These are phyloP conservation scores for Allium fistulosum DNA, from an alignment of 106 monocot species.

Conservation along the genomic window DNA sequence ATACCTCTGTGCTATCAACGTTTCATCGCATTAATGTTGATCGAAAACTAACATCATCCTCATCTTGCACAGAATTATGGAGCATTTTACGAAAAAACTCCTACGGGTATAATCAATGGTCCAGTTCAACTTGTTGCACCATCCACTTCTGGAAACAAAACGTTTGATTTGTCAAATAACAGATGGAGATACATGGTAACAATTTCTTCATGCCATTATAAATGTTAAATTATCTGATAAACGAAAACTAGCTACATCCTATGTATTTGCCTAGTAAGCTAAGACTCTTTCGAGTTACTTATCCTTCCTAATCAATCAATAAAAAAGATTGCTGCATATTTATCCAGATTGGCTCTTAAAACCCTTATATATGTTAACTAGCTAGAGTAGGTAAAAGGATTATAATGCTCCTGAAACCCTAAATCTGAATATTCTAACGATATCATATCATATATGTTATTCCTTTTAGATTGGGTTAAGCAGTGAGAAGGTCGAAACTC, in stretches of 20 bases:
- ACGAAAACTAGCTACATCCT: too few species aligned
- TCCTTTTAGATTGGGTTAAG: conserved; percentile 24
- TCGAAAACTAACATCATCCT: neutral
- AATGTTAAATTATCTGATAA: too few species aligned
- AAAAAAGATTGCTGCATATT: too few species aligned
- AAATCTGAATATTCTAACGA: neutral
- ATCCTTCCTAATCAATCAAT: too few species aligned
- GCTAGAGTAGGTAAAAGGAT: too few species aligned
- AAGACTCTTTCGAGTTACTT: too few species aligned
- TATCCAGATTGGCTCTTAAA: too few species aligned
- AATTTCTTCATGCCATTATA: too few species aligned
- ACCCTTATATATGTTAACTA: too few species aligned
- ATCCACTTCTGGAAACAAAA: neutral
- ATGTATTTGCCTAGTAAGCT: too few species aligned
- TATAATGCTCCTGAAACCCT: too few species aligned
- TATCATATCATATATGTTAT: neutral
- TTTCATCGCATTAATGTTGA: neutral
- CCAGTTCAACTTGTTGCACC: conserved; percentile 41
- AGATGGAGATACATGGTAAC: conserved; percentile 57
- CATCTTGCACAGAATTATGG: conserved; percentile 58
- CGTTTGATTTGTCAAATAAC: conserved; percentile 39
- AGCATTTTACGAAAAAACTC: conserved; percentile 27
- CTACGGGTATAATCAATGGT: conserved; percentile 47
- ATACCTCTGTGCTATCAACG: neutral
- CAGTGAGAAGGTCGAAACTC: conserved; percentile 8